These are phyloP conservation scores for Ceratocystis harringtonii DNA, from an alignment of 2,329 filamentous ascomycete species.

Conservation along the genomic window DNA sequence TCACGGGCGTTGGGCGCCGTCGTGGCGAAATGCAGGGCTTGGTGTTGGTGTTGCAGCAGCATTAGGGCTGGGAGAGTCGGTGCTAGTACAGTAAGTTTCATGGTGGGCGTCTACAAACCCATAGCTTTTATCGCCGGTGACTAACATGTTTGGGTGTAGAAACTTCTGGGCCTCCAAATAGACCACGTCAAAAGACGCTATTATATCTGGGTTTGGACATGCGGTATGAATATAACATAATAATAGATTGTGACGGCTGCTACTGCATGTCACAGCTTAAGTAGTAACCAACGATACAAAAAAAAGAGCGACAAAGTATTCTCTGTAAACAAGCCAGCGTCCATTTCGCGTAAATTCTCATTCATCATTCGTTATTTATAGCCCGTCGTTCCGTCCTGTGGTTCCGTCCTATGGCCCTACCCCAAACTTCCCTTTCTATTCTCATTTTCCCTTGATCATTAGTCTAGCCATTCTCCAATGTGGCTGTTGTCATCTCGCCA, in stretches of 20 bases:
- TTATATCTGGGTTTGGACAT: neutral
- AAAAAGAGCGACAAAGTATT: too few relatives aligned
- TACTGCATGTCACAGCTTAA: too few relatives aligned
- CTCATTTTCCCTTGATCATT: neutral
- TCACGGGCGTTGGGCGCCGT: conserved; percentile 2
- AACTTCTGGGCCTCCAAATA: neutral
- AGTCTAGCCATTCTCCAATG: neutral
- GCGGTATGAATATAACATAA: neutral
- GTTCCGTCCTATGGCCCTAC: neutral
- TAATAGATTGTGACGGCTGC: neutral
- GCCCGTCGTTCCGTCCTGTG: neutral
- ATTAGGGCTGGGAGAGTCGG: conserved; percentile 11
- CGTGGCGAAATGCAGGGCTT: conserved; percentile 10
- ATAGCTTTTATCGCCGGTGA: neutral
- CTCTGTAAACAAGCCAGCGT: neutral
- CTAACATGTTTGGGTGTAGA: neutral
- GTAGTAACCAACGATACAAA: too few relatives aligned
- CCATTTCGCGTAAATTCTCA: too few relatives aligned
- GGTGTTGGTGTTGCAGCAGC: conserved; percentile 5
- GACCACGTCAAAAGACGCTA: too few relatives aligned
- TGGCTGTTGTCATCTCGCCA: neutral
- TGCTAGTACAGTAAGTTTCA: conserved; percentile 14
- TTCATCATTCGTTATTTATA: too few relatives aligned
- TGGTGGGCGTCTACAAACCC: neutral
- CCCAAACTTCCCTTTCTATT: neutral